Base-by-base conservation (phyloP, 129 eudicot genomes). In the Mikania micrantha region DNA sequence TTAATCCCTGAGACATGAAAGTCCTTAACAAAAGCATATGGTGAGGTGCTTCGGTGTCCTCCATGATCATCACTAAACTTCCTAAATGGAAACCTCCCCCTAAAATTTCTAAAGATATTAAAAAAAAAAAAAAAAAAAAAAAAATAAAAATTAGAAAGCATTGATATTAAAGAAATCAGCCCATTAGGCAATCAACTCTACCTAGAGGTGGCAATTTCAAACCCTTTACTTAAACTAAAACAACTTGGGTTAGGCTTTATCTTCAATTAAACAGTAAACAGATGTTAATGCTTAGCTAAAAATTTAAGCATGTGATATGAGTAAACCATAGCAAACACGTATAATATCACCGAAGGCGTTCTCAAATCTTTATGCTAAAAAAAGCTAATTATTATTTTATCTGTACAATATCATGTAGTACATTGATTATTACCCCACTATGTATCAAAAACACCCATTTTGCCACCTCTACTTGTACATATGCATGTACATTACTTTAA, bases 51-150 rank as follows among this genome's bases (percentile, higher is more conserved):
- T 94, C 90, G 1, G 84, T 82, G 70, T 94, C 96, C 81, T 94
- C 96, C 88, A 94, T 89, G 56, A 94, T 84, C 96, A 94, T 81
- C 50, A 94, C 90, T 34, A 94, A 77, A 76, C 99, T 94, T 68
- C 99, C 97, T 81, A 94, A 76, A 70, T 85, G 70, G 45, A 89
- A 89, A 10, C 99, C 99, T 58, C 99, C 99, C 34, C 99, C 99
- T 68, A 94, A 78, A 65, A 94, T 94, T 82, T 82, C 99, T 94
- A 71, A 6, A 48, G 25, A 24, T 41, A 52, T 29, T 42, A 69
- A 64, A 72, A 22, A 38, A 41, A 44, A 19, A 22, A 44, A 8
- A 44, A 24, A 11, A 3, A 15, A 38, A 41, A 44, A 19, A 22
- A 44, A 8, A 44, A 24, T 7, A 3, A 15, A 15, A 24, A 8